Base-by-base conservation (phyloP, 2,329 filamentous ascomycete genomes). In the Phialemonium atrogriseum region DNA sequence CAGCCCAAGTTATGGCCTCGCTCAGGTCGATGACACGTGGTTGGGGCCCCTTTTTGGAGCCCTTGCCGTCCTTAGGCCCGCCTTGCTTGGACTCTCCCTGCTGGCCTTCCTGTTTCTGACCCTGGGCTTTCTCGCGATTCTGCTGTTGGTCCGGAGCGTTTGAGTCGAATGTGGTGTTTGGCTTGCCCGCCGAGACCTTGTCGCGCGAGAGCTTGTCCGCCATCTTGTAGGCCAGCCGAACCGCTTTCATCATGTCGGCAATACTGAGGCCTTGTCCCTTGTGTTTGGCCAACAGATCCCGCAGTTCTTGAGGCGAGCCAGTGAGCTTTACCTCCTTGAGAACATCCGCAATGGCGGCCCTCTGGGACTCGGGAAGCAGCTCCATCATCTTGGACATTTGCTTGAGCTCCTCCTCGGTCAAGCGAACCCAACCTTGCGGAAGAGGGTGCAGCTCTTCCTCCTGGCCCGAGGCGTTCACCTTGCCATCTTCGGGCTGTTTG, bases 271-370 rank as follows among this genome's bases (percentile, higher is more conserved):
- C 59, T 41, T 67, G 66, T 30, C 75, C 65, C 54, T 80, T 70
- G 32, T 81, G 68, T 41, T 71, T 69, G 22, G 56, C 49, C 24
- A 75, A 54, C 37, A 76, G 47, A 23, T 80, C 69, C 33, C 72
- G 69, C 12, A 86, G 58, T 49, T 86, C 84, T 14, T 59, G 47
- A 1, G 85, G 84, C 11, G 86, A 73, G 8, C 86, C 86, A 24
- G 77, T 67, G 38, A 68, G 66, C 58, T 78, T 75, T 38, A 89
- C 68, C 17, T 69, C 62, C 38, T 70, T 60, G n/a, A 83, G 58
- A 7, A 77, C 65, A 28, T 72, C 65, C 36, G 76, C 66, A 36
- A 87, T 55, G 14, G 68, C 60, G 30, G 73, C 57, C 23, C 65
- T 64, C 55, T 84, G 77, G n/a, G 67, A 65, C 33, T 68, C 62